Percentiles rank a stretch among this genome's conserved stretches.
Conservation (phyloP, 495 filamentous ascomycete species). For the Hyphodiscus hymeniophilus region DNA sequence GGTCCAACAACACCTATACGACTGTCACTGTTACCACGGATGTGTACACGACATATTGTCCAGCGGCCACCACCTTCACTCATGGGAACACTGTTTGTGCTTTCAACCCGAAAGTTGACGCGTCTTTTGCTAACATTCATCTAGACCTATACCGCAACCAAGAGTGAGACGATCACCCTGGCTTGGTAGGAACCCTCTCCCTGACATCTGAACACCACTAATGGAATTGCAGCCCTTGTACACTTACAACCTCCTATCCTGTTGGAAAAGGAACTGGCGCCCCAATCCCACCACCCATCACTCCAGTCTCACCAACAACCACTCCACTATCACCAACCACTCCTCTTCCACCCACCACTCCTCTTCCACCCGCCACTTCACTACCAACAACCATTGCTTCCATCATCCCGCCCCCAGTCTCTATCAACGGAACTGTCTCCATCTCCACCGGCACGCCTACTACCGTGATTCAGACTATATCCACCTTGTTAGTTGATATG, state of each 20-base stretch:
- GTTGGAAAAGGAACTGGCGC: not conserved
- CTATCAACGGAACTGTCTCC: slow-evolving; percentile 49
- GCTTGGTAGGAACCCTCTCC: too few species aligned
- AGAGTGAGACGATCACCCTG: too few species aligned
- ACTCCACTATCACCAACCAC: slow-evolving; percentile 34
- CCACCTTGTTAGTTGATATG: slow-evolving; percentile 27
- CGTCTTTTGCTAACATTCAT: too few species aligned
- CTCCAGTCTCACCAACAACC: slow-evolving; percentile 33
- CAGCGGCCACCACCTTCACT: slow-evolving; percentile 18
- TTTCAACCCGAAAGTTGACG: too few species aligned
- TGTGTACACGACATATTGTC: slow-evolving; percentile 29
- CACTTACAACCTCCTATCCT: not conserved
- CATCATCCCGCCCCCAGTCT: slow-evolving; percentile 50
- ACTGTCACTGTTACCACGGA: slow-evolving; percentile 16
- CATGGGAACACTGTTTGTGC: not conserved
- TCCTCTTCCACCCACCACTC: slow-evolving; percentile 19
- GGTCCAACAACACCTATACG: too few species aligned
- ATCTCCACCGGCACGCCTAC: slow-evolving; percentile 22
- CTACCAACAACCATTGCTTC: slow-evolving; percentile 1
- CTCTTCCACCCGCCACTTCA: slow-evolving; percentile 4
- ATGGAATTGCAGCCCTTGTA: too few species aligned
- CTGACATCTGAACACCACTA: too few species aligned
- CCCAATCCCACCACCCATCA: slow-evolving; percentile 23
- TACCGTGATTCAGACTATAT: slow-evolving; percentile 17
- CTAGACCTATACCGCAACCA: slow-evolving; percentile 20